A percentile compares a stretch with the other conserved stretches of the same genome.
Conservation (phyloP, 768 basidiomycete species). For the Russula abietina region DNA sequence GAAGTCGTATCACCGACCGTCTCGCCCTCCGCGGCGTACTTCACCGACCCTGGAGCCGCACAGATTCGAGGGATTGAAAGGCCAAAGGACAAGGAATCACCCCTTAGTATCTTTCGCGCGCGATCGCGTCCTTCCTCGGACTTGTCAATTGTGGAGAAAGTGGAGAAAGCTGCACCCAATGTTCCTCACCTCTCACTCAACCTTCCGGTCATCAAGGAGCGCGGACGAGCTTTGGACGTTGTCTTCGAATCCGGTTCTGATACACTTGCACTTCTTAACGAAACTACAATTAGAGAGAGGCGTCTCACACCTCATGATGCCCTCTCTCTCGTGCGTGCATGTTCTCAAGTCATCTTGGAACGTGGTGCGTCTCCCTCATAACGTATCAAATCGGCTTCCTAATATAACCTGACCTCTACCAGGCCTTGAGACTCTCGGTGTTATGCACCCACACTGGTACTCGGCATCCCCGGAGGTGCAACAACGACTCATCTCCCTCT, state of each 20-base stretch:
- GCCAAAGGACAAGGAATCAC: constrained; percentile 35
- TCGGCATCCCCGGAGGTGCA: constrained; percentile 68
- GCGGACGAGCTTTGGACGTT: constrained; percentile 45
- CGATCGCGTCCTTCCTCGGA: constrained; percentile 39
- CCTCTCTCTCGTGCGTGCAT: constrained; percentile 57
- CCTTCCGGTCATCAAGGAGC: constrained; percentile 49
- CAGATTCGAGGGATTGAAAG: constrained; percentile 35
- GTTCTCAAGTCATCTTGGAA: constrained; percentile 58
- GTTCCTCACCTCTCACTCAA: constrained; percentile 58
- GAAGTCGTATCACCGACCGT: constrained; percentile 54
- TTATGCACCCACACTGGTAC: constrained; percentile 85
- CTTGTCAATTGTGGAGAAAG: constrained; percentile 34
- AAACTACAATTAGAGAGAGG: constrained; percentile 50
- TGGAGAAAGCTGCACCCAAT: constrained; percentile 32
- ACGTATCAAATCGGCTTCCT: constrained; percentile 1
- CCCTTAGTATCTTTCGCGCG: constrained; percentile 46
- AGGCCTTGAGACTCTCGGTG: constrained; percentile 78
- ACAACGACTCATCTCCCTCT: constrained; percentile 61
- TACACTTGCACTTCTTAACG: constrained; percentile 41
- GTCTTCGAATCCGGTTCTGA: constrained; percentile 59
- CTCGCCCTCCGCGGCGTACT: constrained; percentile 34
- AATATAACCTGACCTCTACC: constrained; percentile 14
- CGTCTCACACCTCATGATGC: constrained; percentile 58
- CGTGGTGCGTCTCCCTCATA: constrained; percentile 44
- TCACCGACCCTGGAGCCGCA: constrained; percentile 29